phyloP scores from a whole-genome alignment of 208 protist genomes.

The Porcisia deanei region DNA sequence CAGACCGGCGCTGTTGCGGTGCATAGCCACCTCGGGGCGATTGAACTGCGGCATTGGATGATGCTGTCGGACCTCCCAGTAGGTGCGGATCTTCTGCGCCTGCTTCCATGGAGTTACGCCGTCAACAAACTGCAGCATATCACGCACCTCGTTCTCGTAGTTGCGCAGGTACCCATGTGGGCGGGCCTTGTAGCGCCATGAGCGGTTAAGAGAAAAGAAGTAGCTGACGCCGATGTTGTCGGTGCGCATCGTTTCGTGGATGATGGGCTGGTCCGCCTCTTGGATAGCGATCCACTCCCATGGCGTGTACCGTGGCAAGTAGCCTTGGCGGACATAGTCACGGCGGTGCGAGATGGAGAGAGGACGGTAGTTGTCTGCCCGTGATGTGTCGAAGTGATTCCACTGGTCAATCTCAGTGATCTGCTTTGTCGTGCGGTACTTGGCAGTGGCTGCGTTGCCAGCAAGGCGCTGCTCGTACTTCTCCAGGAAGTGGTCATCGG shows the following conservation, averaged over 20 bases:
- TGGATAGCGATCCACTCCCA: conserved; percentile 93
- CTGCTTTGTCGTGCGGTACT: conserved; percentile 82
- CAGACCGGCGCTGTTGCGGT: conserved; percentile 82
- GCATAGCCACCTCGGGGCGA: conserved; percentile 86
- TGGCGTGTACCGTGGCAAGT: conserved; percentile 86
- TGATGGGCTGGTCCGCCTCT: conserved; percentile 88
- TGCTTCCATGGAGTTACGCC: conserved; percentile 89
- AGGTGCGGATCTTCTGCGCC: conserved; percentile 91
- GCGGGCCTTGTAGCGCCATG: conserved; percentile 88
- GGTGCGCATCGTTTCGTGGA: conserved; percentile 76
- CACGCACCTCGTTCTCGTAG: conserved; percentile 90
- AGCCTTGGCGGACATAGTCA: conserved; percentile 87
- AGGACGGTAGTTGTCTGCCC: conserved; percentile 88
- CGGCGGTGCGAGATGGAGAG: conserved; percentile 83
- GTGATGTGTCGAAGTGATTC: conserved; percentile 60
- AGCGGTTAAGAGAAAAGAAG: conserved; percentile 87
- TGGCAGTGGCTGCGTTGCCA: conserved; percentile 6
- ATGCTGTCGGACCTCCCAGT: conserved; percentile 90
- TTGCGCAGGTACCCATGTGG: conserved; percentile 89
- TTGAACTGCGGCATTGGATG: conserved; percentile 93
- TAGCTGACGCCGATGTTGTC: conserved; percentile 79
- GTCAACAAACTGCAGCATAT: conserved; percentile 87
- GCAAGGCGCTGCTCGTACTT: conserved; percentile 67
- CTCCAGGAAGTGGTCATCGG: conserved; percentile 83
- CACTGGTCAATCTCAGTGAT: conserved; percentile 89